Conservation (phyloP, 116 monocot species). For the Dioscorea cayenensis region DNA sequence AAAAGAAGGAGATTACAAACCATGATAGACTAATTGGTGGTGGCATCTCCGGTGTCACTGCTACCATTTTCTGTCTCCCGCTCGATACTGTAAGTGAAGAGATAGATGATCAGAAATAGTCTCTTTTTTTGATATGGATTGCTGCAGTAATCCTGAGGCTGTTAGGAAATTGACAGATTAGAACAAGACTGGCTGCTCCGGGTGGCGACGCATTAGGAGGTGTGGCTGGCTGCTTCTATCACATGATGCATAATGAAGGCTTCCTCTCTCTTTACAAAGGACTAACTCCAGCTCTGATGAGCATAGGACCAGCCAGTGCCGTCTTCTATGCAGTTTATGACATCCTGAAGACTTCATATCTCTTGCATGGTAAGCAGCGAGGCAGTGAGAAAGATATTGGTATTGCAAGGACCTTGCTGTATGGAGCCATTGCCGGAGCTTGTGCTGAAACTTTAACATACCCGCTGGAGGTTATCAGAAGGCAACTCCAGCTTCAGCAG, state of each 20-base stretch:
- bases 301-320: constrained; percentile 52
- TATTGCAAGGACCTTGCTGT: constrained; percentile 34
- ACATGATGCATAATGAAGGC: constrained; percentile 43
- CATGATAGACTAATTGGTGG: constrained; percentile 46
- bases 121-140: neutral
- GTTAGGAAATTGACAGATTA: constrained; percentile 24
- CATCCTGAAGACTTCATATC: constrained; percentile 32
- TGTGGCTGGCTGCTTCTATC: constrained; percentile 29
- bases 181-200: constrained; percentile 38
- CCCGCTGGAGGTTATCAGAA: constrained; percentile 47
- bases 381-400: constrained; percentile 33
- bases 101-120: neutral
- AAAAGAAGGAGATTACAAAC: constrained; percentile 33
- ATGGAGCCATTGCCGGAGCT: constrained; percentile 54
- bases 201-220: constrained; percentile 43
- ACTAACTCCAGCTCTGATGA: constrained; percentile 35
- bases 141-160: neutral
- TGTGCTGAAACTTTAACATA: constrained; percentile 48
- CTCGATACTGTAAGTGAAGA: constrained; percentile 40
- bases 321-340: constrained; percentile 48
- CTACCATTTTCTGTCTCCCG: constrained; percentile 41
- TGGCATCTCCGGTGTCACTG: constrained; percentile 36
- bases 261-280: constrained; percentile 56
- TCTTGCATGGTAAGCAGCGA: constrained; percentile 7
- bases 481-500: constrained; percentile 44